Evolutionary conservation across 1,284 basidiomycete genomes (phyloP), one percentile per base, ranked within the genome.

Genomic region (Cryptococcus floricola): DNA sequence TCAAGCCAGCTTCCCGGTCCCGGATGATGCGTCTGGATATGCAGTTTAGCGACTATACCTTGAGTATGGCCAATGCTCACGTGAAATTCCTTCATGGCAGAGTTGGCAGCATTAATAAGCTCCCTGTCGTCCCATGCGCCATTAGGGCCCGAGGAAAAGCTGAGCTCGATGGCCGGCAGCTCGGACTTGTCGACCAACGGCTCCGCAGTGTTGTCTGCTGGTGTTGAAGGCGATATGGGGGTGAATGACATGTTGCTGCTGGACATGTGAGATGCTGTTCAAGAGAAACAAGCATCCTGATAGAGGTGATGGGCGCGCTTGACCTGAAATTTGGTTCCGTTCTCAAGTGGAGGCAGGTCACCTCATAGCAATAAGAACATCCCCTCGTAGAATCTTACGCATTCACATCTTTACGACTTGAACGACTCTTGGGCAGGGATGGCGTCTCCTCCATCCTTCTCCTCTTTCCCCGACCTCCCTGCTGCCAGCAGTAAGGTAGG

Each of bases 1-100:
- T 77, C 76, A 13, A 77, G 64, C 76, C 76, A 77, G 16, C 63
- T 61, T n/a, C 76, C 76, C 0, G 74, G 73, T 27, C 76, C 76
- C 0, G 76, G 76, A 49, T 77, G 72, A 61, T 76, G 74, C 25
- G 67, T 46, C 73, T 76, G 23, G 23, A 23, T 23, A 59, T n/a
- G 27, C 39, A 14, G 28, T n/a, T 23, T 13, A 13, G 18, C 19
- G 4, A 34, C 18, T 13, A 23, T 8, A 14, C 13, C 9, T n/a
- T 13, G 9, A n/a, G 28, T 18, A 12, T 47, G 5, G 19, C 23
- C 23, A 39, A 23, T 23, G 65, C 71, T 54, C 58, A 76, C 75
- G 48, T 74, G 74, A 56, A 76, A 77, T 58, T 77, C 75, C 41
- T 73, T 67, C 50, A 74, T 64, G 0, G 76, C 75, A 1, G 73